These are phyloP conservation scores for Microbotryomycetes sp. DNA, from an alignment of 1,284 basidiomycete genomes.

Conservation along the genomic window DNA sequence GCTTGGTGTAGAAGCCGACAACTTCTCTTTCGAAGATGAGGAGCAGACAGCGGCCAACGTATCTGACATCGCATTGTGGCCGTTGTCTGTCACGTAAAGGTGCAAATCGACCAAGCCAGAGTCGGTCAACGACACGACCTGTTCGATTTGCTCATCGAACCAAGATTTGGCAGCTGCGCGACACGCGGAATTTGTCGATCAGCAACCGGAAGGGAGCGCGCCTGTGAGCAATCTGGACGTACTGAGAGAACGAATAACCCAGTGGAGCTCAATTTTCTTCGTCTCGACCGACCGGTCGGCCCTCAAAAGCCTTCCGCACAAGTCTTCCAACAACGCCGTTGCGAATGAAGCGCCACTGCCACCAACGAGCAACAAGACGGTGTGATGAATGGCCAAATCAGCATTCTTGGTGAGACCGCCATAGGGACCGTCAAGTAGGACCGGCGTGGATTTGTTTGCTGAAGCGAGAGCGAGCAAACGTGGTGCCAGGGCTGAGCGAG, in stretches of 20 bases:
- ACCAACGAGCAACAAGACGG: constrained; percentile 44
- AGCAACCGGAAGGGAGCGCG: constrained; percentile 32
- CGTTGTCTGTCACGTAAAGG: constrained; percentile 24
- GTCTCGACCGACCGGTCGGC: constrained; percentile 28
- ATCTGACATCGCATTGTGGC: background rate
- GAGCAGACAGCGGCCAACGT: too few relatives aligned
- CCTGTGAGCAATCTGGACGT: constrained; percentile 4
- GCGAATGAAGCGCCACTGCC: constrained; percentile 42
- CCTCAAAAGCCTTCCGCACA: constrained; percentile 14
- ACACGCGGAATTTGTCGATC: background rate
- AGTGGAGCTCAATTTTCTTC: constrained; percentile 21
- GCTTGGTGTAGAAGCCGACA: background rate
- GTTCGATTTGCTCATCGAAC: constrained; percentile 23
- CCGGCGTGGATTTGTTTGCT: constrained; percentile 23
- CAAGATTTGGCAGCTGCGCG: constrained; percentile 20
- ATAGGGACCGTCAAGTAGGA: constrained; percentile 48
- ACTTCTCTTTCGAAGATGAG: background rate
- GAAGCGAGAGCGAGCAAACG: constrained; percentile 18
- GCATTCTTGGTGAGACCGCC: constrained; percentile 40
- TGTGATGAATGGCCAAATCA: constrained; percentile 40
- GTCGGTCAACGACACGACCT: background rate
- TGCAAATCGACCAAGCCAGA: constrained; percentile 13
- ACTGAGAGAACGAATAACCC: constrained; percentile 29
- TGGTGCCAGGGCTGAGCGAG: constrained; percentile 15
- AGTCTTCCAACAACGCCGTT: constrained; percentile 26